Base-by-base conservation (phyloP, 148 eudicot species). In the Camellia lanceoleosa region DNA sequence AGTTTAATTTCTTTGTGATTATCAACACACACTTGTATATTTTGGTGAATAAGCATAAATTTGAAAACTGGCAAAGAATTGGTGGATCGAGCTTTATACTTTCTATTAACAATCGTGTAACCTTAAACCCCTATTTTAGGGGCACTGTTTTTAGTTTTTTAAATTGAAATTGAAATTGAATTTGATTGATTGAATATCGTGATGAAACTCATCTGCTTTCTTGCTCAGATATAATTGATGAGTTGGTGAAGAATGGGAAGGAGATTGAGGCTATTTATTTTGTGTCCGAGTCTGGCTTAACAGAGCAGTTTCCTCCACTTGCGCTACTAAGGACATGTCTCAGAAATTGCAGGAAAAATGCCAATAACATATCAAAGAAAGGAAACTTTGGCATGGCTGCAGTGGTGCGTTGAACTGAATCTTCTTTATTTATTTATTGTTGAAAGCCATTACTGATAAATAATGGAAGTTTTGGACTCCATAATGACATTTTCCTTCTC, bases 191-290 rank as follows among this genome's bases (percentile, higher is more conserved):
- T 52, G 47, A 42, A 42, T 16, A 30, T 73, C 1, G 5, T 54
- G 30, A 12, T 74, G 78, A 13, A 73, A 73, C 51, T 30, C 3
- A 10, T 59, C 11, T 46, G 52, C 4, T 58, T 42, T 59, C 52
- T 42, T 74, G 12, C 54, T 74, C 78, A 74, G 78, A 43, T 59
- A 74, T 74, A 44, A 74, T 74, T 18, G 54, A 59, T 42, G 78
- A 74, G 67, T 74, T 74, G 78, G 78, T 74, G 66, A 60, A 58
- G 42, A 74, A 68, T 56, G 90, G 87, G 42, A 90, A 88, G 85
- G 89, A 87, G 79, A 84, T 88, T 41, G 93, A 90, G 69, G 91
- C 91, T 30, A 83, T 88, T 18, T 87, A 88, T 80, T 90, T 90
- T 79, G 89, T 86, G 44, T 73, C 56, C 0, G 93, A 90, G 85